A percentile compares a stretch with the other conserved stretches of the same genome.
Conservation (phyloP, 2,329 filamentous ascomycete species). For the Neurospora crassa region DNA sequence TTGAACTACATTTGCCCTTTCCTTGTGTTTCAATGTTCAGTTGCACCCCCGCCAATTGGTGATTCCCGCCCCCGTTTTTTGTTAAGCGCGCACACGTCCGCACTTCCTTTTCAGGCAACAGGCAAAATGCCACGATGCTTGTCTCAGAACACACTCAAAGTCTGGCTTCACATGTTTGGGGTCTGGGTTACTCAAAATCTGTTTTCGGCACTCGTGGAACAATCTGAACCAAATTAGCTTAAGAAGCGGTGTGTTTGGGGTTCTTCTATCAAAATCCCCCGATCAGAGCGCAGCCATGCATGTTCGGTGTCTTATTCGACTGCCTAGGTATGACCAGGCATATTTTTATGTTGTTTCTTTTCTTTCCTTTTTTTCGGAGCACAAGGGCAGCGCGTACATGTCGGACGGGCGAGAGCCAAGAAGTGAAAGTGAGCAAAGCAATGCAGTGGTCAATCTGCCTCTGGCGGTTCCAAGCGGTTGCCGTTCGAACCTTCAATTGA, state of each 20-base stretch:
- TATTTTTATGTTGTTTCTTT: not conserved
- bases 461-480: not conserved
- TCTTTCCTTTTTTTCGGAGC: not conserved
- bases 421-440: too few species aligned
- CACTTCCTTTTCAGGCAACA: not conserved
- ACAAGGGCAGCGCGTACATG: not conserved
- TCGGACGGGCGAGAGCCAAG: too few species aligned
- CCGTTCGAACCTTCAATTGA: not conserved
- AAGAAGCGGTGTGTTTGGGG: not conserved
- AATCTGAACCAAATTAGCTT: not conserved
- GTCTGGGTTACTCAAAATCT: not conserved
- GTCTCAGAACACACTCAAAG: not conserved
- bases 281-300: not conserved
- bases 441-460: too few species aligned
- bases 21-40: not conserved
- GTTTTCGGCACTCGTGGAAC: not conserved
- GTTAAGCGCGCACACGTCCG: too few species aligned
- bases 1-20: not conserved
- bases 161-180: not conserved
- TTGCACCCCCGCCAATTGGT: not conserved
- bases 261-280: not conserved
- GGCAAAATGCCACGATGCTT: not conserved
- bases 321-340: not conserved
- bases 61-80: not conserved
- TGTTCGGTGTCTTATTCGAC: not conserved